Base-by-base conservation (phyloP, 805 yeast genomes). In the Candida insectalens region DNA sequence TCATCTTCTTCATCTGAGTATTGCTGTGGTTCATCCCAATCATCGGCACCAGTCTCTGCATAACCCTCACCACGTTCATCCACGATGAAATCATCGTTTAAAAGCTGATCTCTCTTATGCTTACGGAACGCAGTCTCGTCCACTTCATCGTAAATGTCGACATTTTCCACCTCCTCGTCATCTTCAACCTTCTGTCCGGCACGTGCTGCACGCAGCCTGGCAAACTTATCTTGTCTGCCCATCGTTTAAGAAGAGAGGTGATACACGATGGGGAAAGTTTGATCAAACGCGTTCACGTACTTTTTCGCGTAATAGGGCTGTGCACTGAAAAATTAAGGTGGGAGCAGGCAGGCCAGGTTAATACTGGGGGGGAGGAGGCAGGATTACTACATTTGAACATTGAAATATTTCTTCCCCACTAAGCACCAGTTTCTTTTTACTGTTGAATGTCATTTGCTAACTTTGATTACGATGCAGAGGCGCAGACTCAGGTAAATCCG, bases 51-150 rank as follows among this genome's bases (percentile, higher is more conserved):
- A 28, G 82, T 82, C 47, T 92, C 97, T 2, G 85, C 88, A 50
- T 89, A 89, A 0, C 96, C 97, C 43, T 79, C 81, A 20, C 96
- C 96, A 44, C 82, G 77, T 53, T 89, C 97, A 53, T 87, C 96
- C 2, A 85, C 94, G 25, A 89, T 92, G 52, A 89, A 89, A 54
- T 89, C 96, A 49, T 89, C 96, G 40, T 82, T 78, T 55, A 85
- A 66, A 31, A 92, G 64, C 38, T 87, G 83, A 38, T 81, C 74
- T 46, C 94, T 73, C 53, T 83, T 83, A 51, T 75, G 82, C 45
- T 71, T 71, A 44, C 89, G 66, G 57, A 74, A 89, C 25, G 78
- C 75, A 20, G 69, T 77, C 47, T 87, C 95, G 50, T 83, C 94
- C 4, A 87, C 79, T 49, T 84, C 88, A 47, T 89, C 96, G 52